Percentiles rank a stretch among this genome's conserved stretches.
Conservation (phyloP, 495 filamentous ascomycete species). For the Parachaetomium inaequale region DNA sequence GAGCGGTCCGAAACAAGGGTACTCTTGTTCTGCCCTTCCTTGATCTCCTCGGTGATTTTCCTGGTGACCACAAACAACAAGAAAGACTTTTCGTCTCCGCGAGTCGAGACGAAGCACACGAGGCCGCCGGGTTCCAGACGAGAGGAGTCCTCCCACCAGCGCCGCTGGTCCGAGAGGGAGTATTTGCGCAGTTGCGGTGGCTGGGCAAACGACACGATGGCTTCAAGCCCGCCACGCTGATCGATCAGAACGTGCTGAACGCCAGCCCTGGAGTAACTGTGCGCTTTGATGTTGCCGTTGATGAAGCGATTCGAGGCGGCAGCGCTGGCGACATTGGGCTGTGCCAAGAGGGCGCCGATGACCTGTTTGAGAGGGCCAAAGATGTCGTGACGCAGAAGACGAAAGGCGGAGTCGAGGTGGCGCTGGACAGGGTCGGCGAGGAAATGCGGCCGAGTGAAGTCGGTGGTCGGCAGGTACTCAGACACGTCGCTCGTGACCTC, state of each 20-base stretch:
- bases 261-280: conserved; percentile 39
- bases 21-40: not conserved
- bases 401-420: conserved; percentile 66
- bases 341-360: conserved; percentile 40
- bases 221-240: conserved; percentile 44
- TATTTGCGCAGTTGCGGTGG: conserved; percentile 34
- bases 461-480: conserved; percentile 59
- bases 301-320: not conserved
- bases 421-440: conserved; percentile 47
- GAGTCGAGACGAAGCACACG: conserved; percentile 50
- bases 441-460: conserved; percentile 51
- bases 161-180: conserved; percentile 36
- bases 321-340: conserved; percentile 9
- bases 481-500: conserved; percentile 53
- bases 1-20: conserved; percentile 15
- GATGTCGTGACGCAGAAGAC: conserved; percentile 63
- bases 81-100: conserved; percentile 31
- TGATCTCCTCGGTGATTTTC: conserved; percentile 17
- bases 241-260: conserved; percentile 39
- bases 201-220: conserved; percentile 52
- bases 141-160: conserved; percentile 60
- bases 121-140: conserved; percentile 54
- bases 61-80: conserved; percentile 55
- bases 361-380: conserved; percentile 59
- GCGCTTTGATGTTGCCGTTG: conserved; percentile 25